Conservation (phyloP, 176 grass and related monocot genomes). For the Musa beccarii region DNA sequence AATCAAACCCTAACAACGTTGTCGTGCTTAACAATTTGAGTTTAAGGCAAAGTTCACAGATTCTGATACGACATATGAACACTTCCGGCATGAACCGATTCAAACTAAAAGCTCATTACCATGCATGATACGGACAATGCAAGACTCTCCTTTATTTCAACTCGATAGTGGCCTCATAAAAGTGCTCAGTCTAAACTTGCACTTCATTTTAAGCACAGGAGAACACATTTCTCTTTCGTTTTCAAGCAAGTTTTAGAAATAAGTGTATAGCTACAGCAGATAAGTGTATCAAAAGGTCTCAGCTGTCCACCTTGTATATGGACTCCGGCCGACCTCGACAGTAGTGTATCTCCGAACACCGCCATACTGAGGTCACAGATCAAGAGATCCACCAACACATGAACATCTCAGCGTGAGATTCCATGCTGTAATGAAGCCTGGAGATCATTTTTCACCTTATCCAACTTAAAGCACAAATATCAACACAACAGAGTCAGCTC, state of each 20-base stretch:
- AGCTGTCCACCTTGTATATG: not conserved
- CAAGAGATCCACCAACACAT: no score
- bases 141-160: not conserved
- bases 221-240: not conserved
- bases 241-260: not conserved
- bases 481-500: not conserved
- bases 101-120: not conserved
- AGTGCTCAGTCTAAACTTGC: no score
- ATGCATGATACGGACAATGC: not conserved
- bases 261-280: not conserved
- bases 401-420: not conserved
- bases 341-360: not conserved
- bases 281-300: not conserved
- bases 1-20: not conserved
- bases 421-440: not conserved
- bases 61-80: not conserved
- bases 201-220: not conserved
- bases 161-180: not conserved
- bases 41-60: no score
- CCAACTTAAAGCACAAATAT: not conserved
- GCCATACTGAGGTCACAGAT: not conserved
- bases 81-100: not conserved
- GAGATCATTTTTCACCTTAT: not conserved
- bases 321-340: not conserved
- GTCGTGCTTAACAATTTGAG: no score